These are phyloP conservation scores for Thoreauomyces humboldtii DNA, from an alignment of 192 early-diverging fungal genomes.

Conservation along the genomic window DNA sequence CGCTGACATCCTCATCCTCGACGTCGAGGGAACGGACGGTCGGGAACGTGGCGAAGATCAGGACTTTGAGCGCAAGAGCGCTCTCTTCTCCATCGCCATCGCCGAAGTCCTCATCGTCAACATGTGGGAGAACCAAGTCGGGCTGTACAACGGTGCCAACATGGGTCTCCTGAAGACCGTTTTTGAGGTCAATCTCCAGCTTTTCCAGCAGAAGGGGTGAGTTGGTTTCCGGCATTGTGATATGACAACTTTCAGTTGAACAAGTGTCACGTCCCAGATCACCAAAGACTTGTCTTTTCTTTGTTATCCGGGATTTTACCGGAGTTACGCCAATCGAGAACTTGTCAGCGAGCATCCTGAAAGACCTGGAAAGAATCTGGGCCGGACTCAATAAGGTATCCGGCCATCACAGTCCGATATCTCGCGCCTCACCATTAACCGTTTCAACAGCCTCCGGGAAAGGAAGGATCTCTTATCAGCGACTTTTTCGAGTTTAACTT, in stretches of 20 bases:
- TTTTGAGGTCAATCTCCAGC: slow-evolving; percentile 96
- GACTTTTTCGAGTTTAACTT: slow-evolving; percentile 95
- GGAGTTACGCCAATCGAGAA: slow-evolving; percentile 80
- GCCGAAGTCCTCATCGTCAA: slow-evolving; percentile 95
- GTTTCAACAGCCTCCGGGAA: slow-evolving; percentile 66
- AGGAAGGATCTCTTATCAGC: slow-evolving; percentile 68
- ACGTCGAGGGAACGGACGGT: slow-evolving; percentile 99
- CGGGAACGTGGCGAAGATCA: slow-evolving; percentile 95
- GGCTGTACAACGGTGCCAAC: slow-evolving; percentile 98
- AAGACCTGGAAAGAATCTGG: slow-evolving; percentile 92
- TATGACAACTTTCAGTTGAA: slow-evolving; percentile 4
- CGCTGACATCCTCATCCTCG: slow-evolving; percentile 85
- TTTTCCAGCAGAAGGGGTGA: slow-evolving; percentile 81
- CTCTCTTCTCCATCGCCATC: slow-evolving; percentile 94
- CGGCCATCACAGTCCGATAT: not conserved
- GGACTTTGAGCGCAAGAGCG: slow-evolving; percentile 97
- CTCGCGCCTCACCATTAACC: not conserved
- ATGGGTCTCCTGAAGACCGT: slow-evolving; percentile 98
- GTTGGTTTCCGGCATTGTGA: not conserved
- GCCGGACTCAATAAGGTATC: slow-evolving; percentile 76
- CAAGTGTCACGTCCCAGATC: slow-evolving; percentile 43
- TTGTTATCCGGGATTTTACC: slow-evolving; percentile 96
- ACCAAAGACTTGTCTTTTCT: slow-evolving; percentile 89
- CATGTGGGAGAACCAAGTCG: slow-evolving; percentile 95
- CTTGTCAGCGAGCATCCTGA: slow-evolving; percentile 71